Evolutionary conservation across 805 yeast species (phyloP).

Genomic region (Hanseniaspora mollemarum): DNA sequence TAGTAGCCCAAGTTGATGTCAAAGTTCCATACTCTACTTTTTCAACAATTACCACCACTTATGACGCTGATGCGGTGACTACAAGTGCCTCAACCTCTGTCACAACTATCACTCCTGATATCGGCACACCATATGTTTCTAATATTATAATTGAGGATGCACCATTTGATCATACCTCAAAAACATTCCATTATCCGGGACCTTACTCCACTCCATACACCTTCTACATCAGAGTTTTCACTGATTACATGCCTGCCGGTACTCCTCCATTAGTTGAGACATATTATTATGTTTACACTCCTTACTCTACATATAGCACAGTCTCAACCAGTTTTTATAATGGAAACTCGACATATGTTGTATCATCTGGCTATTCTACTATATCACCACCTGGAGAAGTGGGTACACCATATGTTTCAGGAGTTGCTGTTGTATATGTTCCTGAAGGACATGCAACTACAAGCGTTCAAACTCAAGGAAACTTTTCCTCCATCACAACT

Average conservation of each 20-base stretch:
- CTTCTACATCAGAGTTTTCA: too few relatives aligned
- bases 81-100: neutral
- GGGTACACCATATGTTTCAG: neutral
- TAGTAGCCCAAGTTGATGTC: neutral
- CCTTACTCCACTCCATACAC: too few relatives aligned
- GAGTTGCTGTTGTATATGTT: neutral
- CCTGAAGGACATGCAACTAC: neutral
- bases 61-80: neutral
- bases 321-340: too few relatives aligned
- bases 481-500: slow-evolving; percentile 9
- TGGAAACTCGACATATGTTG: too few relatives aligned
- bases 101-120: neutral
- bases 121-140: neutral
- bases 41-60: neutral
- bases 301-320: too few relatives aligned
- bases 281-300: too few relatives aligned
- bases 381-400: too few relatives aligned
- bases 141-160: neutral
- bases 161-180: neutral
- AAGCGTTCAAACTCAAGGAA: neutral
- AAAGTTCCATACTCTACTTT: slow-evolving; percentile 1
- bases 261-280: too few relatives aligned
- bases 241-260: too few relatives aligned
- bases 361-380: too few relatives aligned
- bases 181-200: too few relatives aligned